These are phyloP conservation scores for Fusarium denticulatum DNA, from an alignment of 2,329 filamentous ascomycete genomes.

Conservation along the genomic window DNA sequence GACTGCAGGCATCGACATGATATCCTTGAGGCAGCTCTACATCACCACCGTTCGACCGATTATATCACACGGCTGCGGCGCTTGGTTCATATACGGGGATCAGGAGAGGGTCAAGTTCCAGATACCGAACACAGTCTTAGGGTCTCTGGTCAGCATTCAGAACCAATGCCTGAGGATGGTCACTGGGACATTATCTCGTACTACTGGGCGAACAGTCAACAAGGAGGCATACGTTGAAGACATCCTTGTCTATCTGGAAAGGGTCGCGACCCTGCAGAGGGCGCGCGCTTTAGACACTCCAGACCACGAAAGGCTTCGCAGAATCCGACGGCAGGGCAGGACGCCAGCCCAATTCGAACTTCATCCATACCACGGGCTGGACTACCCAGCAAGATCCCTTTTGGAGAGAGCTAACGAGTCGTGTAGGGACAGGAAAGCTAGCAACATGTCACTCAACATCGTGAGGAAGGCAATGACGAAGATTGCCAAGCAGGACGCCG, in stretches of 20 bases:
- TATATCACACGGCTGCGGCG: neutral
- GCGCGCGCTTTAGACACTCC: neutral
- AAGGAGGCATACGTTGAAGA: neutral
- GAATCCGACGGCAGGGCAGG: neutral
- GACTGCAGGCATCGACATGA: neutral
- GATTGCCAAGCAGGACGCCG: neutral
- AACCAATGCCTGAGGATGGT: neutral
- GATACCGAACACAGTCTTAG: rapidly evolving
- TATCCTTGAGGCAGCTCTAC: neutral
- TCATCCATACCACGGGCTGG: neutral
- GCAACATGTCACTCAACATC: neutral
- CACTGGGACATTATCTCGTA: neutral
- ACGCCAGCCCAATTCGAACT: neutral
- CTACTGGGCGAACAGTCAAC: neutral
- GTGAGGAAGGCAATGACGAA: neutral
- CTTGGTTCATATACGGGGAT: neutral
- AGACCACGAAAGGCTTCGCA: neutral
- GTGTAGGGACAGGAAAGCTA: neutral
- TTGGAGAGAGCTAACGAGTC: neutral
- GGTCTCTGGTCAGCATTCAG: neutral
- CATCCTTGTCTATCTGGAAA: neutral
- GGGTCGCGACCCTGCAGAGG: neutral
- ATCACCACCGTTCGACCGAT: neutral
- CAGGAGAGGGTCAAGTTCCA: neutral
- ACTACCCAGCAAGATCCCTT: neutral